These are phyloP conservation scores for Pharus latifolius DNA, from an alignment of 176 grass and related monocot genomes.

Conservation along the genomic window DNA sequence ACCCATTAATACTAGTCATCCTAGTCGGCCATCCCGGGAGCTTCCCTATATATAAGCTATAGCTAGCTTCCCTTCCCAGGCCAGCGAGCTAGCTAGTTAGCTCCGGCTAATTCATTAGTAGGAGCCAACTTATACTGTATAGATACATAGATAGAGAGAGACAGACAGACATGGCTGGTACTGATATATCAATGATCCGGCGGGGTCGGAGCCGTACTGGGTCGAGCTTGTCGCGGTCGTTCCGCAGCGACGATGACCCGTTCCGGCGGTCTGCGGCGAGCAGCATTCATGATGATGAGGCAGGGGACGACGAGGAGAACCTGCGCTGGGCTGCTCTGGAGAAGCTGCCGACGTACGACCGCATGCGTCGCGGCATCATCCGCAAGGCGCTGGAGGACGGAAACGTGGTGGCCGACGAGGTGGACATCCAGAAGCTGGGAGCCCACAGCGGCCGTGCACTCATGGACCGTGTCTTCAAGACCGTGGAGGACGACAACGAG, in stretches of 20 bases:
- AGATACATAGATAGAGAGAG: too few species aligned
- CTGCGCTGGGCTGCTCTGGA: conserved; percentile 78
- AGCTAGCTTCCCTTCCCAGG: too few species aligned
- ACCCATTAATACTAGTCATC: too few species aligned
- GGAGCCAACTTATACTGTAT: too few species aligned
- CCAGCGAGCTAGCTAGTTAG: too few species aligned
- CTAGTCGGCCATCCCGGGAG: too few species aligned
- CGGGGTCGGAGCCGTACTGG: too few species aligned
- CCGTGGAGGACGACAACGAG: conserved; percentile 71
- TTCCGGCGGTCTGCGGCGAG: conserved; percentile 22
- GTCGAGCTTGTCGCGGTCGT: conserved; percentile 29
- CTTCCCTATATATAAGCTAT: too few species aligned
- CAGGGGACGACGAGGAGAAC: conserved; percentile 75
- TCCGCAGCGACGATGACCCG: conserved; percentile 24
- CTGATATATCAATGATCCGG: too few species aligned
- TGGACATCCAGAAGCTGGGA: conserved; percentile 32
- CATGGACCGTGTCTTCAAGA: conserved; percentile 33
- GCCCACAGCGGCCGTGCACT: conserved; percentile 1
- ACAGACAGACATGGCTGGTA: too few species aligned
- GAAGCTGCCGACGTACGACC: conserved; percentile 97
- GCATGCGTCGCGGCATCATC: conserved; percentile 48
- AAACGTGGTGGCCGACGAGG: background rate
- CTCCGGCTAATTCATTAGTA: too few species aligned
- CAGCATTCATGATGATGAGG: background rate
- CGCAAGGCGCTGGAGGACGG: conserved; percentile 8